phyloP scores from a whole-genome alignment of 1,284 basidiomycete genomes.

The Neotropicomus parvogracilis region DNA sequence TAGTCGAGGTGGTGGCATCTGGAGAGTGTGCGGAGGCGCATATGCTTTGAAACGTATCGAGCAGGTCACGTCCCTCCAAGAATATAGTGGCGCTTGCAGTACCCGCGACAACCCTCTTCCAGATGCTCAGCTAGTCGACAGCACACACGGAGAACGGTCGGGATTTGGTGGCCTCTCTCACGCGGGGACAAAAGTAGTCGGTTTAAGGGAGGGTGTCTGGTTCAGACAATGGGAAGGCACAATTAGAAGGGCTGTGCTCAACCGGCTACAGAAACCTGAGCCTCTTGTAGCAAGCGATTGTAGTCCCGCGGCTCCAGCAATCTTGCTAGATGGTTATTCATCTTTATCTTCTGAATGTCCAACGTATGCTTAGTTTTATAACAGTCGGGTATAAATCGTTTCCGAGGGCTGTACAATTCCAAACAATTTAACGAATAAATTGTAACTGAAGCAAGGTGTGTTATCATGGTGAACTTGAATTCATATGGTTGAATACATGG shows the following conservation, averaged over 20 bases:
- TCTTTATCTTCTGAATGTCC: neutral
- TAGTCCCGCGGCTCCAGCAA: conserved; percentile 7
- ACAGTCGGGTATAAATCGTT: conserved; percentile 10
- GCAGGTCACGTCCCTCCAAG: conserved; percentile 32
- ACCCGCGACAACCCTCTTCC: conserved; percentile 15
- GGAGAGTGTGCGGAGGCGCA: conserved; percentile 67
- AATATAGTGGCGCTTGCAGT: conserved; percentile 16
- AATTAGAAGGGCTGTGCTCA: conserved; percentile 52
- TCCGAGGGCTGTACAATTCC: conserved; percentile 15
- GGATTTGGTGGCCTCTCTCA: conserved; percentile 23
- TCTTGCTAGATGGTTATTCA: conserved; percentile 35
- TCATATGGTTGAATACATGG: conserved; percentile 17
- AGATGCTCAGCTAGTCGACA: conserved; percentile 24
- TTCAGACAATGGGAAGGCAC: conserved; percentile 70
- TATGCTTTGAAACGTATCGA: conserved; percentile 55
- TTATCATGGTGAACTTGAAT: conserved; percentile 13
- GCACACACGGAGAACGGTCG: conserved; percentile 4
- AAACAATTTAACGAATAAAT: conserved; percentile 26
- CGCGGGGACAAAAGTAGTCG: conserved; percentile 42
- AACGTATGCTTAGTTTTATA: neutral
- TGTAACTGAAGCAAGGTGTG: neutral
- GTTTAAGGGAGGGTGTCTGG: conserved; percentile 72
- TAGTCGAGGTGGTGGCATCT: conserved; percentile 55
- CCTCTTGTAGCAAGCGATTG: conserved; percentile 28
- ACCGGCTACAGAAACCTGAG: conserved; percentile 27